Evolutionary conservation across 1,284 basidiomycete species (phyloP).

Genomic region (Ceratobasidium sp.): DNA sequence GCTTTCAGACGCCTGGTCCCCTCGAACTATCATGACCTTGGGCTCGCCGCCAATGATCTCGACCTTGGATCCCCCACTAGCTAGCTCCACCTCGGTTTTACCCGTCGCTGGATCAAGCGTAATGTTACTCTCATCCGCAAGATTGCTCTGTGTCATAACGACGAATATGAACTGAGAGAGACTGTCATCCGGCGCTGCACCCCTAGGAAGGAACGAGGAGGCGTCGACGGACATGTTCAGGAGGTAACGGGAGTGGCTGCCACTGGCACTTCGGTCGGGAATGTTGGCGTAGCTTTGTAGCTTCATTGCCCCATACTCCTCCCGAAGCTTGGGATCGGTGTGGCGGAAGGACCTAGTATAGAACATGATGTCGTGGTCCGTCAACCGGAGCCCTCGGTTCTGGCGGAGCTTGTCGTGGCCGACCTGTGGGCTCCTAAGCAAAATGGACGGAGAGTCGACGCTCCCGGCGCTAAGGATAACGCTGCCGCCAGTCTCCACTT

Average conservation of each 20-base stretch:
- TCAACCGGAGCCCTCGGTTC: slow-evolving; percentile 37
- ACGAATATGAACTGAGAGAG: slow-evolving; percentile 41
- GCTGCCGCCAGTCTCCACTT: slow-evolving; percentile 20
- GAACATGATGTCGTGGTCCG: slow-evolving; percentile 43
- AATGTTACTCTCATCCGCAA: not conserved
- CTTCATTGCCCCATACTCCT: slow-evolving; percentile 41
- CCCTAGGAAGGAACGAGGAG: slow-evolving; percentile 42
- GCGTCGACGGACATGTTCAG: slow-evolving; percentile 43
- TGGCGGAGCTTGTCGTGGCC: not conserved
- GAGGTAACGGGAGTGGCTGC: slow-evolving; percentile 35
- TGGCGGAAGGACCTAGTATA: slow-evolving; percentile 39
- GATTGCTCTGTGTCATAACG: slow-evolving; percentile 39
- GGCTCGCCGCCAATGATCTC: slow-evolving; percentile 22
- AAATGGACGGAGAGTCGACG: slow-evolving; percentile 41
- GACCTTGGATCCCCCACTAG: too few relatives aligned
- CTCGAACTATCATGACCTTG: slow-evolving; percentile 2
- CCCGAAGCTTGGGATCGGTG: slow-evolving; percentile 21
- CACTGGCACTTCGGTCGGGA: too few relatives aligned
- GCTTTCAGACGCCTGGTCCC: not conserved
- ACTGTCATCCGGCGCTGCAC: slow-evolving; percentile 15
- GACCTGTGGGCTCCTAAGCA: slow-evolving; percentile 39
- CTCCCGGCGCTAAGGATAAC: slow-evolving; percentile 42
- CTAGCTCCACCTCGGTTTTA: not conserved
- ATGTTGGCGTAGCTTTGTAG: slow-evolving; percentile 40
- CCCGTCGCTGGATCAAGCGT: slow-evolving; percentile 6